Evolutionary conservation across 2,329 filamentous ascomycete species (phyloP), one percentile per base, ranked within the genome.

Genomic region (Cercospora sp.): DNA sequence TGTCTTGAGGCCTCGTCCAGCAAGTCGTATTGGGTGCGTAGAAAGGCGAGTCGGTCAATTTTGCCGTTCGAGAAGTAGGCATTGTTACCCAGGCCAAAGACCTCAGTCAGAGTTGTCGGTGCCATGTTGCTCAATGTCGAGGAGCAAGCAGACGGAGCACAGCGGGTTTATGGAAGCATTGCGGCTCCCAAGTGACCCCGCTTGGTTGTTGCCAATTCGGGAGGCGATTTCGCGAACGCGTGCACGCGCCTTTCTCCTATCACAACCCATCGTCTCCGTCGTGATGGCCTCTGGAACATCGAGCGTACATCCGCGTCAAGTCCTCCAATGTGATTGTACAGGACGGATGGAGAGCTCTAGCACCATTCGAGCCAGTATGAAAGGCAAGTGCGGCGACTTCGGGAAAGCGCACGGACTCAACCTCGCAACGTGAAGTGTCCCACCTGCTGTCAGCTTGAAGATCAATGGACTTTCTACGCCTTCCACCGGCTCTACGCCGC

Each of bases 381-480:
- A n/a, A 39, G 36, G 16, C 36, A 39, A 39, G 36, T 39, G 36
- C 53, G 53, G 53, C 53, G 53, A 58, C 53, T 28, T 58, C 53
- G 53, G 53, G 30, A 58, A 33, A n/a, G 53, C 53, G 53, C 53
- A 58, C 53, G 13, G 53, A 58, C 53, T 51, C 45, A n/a, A n/a
- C 16, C 9, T 30, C 53, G 23, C 53, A 12, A 58, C 18, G 26
- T 58, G 26, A 58, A 33, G 53, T 58, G 53, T 58, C 53, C 53
- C 53, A 58, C 26, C 6, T 10, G 1, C 7, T 6, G 23, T 30
- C 28, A 16, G 23, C 16, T 10, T 58, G 13, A 42, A 39, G 8
- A 2, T 57, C 69, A 68, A 76, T 77, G 75, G 70, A 76, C 59
- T 26, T 77, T 51, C 62, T 76, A 20, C 74, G 67, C 57, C 71